Conservation (phyloP, 345 rosid species). For the Euphorbia pulcherrima region DNA sequence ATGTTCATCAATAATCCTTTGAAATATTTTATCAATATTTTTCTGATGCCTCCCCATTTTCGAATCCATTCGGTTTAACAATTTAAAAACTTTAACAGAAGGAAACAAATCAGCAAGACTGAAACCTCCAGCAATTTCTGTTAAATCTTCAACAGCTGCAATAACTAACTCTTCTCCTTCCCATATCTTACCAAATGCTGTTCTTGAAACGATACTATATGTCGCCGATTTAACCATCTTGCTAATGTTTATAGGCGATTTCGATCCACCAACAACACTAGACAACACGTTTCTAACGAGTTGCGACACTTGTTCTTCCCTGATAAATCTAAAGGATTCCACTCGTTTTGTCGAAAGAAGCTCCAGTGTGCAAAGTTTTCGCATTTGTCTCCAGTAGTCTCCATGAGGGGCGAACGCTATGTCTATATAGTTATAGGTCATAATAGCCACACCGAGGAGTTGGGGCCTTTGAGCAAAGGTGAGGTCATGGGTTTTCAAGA, state of each 20-base stretch:
- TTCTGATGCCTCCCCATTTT: neutral
- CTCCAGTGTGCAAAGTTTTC: too few species aligned
- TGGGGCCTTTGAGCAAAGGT: too few species aligned
- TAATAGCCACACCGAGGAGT: too few species aligned
- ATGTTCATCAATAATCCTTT: neutral
- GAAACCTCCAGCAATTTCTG: neutral
- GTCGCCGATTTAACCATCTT: neutral
- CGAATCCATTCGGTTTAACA: neutral
- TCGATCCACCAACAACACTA: neutral
- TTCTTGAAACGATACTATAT: neutral
- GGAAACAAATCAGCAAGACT: slow-evolving; percentile 7
- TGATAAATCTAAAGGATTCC: too few species aligned
- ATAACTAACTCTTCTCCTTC: slow-evolving; percentile 1
- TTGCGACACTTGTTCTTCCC: slow-evolving; percentile 3
- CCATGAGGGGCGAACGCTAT: too few species aligned
- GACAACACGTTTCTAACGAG: neutral
- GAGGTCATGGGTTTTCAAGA: too few species aligned
- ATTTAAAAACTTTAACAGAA: neutral
- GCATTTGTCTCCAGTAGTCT: too few species aligned
- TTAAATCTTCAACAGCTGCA: neutral
- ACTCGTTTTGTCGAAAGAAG: too few species aligned
- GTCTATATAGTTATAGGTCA: too few species aligned
- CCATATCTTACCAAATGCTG: slow-evolving; percentile 9
- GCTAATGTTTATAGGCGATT: slow-evolving; percentile 3
- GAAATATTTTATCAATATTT: neutral